These are phyloP conservation scores for Berberis vulgaris DNA, from an alignment of 164 flowering plant genomes.

Conservation along the genomic window DNA sequence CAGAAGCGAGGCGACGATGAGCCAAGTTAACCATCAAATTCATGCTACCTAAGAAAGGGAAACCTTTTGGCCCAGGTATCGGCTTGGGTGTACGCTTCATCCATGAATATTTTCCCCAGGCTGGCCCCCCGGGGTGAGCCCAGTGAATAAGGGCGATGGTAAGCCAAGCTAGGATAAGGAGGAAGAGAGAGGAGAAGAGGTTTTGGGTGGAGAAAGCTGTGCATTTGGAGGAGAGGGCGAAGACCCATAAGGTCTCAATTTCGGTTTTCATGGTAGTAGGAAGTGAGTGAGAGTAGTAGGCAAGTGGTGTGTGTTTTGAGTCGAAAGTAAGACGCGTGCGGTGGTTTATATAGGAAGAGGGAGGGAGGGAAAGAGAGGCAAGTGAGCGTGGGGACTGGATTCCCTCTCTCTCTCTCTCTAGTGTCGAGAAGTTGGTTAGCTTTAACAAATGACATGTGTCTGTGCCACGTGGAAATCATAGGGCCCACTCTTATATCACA, in stretches of 20 bases:
- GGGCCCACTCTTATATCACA: too few relatives aligned
- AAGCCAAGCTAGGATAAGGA: slow-evolving; percentile 17
- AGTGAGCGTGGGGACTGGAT: too few relatives aligned
- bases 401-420: too few relatives aligned
- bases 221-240: slow-evolving; percentile 33
- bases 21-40: slow-evolving; percentile 21
- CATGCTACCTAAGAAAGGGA: slow-evolving; percentile 38
- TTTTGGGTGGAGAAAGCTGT: slow-evolving; percentile 13
- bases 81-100: neutral
- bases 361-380: too few relatives aligned
- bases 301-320: neutral
- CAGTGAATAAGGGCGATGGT: slow-evolving; percentile 25
- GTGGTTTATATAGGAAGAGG: neutral
- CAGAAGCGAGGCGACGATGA: slow-evolving; percentile 27
- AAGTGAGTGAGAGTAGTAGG: neutral
- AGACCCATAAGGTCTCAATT: slow-evolving; percentile 27
- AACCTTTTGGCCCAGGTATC: slow-evolving; percentile 36
- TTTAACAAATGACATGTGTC: too few relatives aligned
- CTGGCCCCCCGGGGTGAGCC: slow-evolving; percentile 51
- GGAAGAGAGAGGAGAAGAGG: slow-evolving; percentile 4
- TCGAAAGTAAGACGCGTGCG: neutral
- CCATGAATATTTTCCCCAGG: slow-evolving; percentile 42
- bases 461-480: too few relatives aligned
- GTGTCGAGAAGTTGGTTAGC: too few relatives aligned
- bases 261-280: slow-evolving; percentile 6